Conservation (phyloP, 371 early-diverging fungal genomes). For the Nematocida minor region DNA sequence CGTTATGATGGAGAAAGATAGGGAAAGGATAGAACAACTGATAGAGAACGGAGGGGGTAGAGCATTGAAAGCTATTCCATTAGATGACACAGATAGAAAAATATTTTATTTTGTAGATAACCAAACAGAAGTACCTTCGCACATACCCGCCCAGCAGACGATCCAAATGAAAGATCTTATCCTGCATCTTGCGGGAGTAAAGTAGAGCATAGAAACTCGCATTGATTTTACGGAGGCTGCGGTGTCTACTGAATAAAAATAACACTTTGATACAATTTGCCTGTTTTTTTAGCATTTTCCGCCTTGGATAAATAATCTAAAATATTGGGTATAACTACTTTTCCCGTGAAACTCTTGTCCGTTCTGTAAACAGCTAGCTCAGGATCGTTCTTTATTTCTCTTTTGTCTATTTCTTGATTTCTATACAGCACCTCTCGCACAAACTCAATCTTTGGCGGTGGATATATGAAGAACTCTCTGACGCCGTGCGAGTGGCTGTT, state of each 20-base stretch:
- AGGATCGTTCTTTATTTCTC: background rate
- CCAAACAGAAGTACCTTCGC: background rate
- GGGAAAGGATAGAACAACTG: background rate
- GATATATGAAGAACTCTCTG: background rate
- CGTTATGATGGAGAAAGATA: background rate
- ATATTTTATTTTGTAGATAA: background rate
- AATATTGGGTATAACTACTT: conserved; percentile 1
- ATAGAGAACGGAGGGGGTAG: conserved; percentile 37
- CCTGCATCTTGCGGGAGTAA: background rate
- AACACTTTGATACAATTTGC: background rate
- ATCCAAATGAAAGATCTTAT: conserved; percentile 12
- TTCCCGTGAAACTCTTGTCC: background rate
- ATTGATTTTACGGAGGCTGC: background rate
- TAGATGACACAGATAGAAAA: background rate
- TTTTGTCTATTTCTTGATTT: background rate
- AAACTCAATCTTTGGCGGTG: conserved; percentile 2
- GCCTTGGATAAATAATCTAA: background rate
- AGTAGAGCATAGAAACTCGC: background rate
- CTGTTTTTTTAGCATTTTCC: too few species aligned
- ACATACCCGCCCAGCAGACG: background rate
- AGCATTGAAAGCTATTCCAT: background rate
- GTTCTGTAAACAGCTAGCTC: background rate
- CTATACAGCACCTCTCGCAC: background rate
- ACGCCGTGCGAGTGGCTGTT: background rate
- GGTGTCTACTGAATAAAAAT: background rate